phyloP scores from a whole-genome alignment of 257 asterid species.

The Gentiana straminea region DNA sequence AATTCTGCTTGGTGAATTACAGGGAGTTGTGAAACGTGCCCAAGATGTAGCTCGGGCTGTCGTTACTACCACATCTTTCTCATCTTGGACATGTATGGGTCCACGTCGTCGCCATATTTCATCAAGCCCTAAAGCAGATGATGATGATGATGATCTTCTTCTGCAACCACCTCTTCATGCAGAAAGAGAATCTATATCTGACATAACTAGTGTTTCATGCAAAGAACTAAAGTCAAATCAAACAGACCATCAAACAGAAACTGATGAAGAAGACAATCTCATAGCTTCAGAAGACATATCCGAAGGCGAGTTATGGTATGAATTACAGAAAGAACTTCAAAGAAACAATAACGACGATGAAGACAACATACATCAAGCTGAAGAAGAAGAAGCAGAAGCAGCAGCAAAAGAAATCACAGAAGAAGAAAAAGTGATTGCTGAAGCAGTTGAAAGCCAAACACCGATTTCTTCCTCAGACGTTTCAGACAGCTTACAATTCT shows the following conservation, averaged over 20 bases:
- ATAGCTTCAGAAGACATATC: constrained; percentile 41
- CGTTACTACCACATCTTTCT: constrained; percentile 56
- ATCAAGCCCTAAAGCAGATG: constrained; percentile 31
- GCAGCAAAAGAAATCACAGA: constrained; percentile 62
- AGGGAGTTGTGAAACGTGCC: constrained; percentile 89
- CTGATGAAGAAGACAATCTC: constrained; percentile 63
- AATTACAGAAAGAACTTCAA: constrained; percentile 68
- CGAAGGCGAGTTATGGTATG: constrained; percentile 79
- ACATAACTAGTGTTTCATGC: constrained; percentile 22
- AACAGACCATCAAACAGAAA: constrained; percentile 29
- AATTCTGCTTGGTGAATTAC: constrained; percentile 9
- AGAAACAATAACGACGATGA: constrained; percentile 46
- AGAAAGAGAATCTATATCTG: constrained; percentile 35
- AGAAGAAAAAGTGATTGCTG: constrained; percentile 56
- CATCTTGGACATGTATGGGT: constrained; percentile 86
- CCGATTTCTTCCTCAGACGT: constrained; percentile 56
- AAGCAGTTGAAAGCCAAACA: constrained; percentile 50
- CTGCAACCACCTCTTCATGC: constrained; percentile 28
- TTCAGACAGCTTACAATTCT: constrained; percentile 53
- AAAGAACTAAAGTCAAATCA: constrained; percentile 21
- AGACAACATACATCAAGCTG: constrained; percentile 24
- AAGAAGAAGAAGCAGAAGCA: constrained; percentile 63
- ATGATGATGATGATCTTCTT: constrained; percentile 18
- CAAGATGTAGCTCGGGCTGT: constrained; percentile 92
- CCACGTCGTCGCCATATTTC: constrained; percentile 63